Evolutionary conservation across 2,329 filamentous ascomycete genomes (phyloP), one percentile per base, ranked within the genome.

Genomic region (Aspergillus brunneoviolaceus): DNA sequence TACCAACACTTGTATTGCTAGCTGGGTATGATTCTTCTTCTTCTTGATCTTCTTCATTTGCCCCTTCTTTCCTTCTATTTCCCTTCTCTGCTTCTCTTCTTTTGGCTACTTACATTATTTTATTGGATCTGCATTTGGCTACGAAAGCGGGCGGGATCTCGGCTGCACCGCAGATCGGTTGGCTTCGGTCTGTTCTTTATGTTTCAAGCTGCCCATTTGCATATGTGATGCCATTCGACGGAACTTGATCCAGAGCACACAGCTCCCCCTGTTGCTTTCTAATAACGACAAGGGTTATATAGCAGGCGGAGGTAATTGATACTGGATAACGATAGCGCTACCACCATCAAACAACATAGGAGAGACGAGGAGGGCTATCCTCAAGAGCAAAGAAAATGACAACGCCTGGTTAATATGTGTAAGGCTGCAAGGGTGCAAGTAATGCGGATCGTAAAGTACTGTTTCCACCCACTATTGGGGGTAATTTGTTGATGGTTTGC

Each of bases 1-100:
- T 66, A 66, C 68, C 70, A 74, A 64, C 60, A 68, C 61, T 68
- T 77, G 74, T 75, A 76, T 76, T 76, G 74, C 70, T 76, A 76
- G 66, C 67, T 75, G 69, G 70, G 66, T 73, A 75, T 70, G 72
- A 71, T 67, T 16, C 63, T 69, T 68, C 63, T 65, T 19, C 63
- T 69, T 68, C 62, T 65, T 63, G 56, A 62, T 54, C 60, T 68
- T 65, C 62, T 65, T 65, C 62, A 59, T 50, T 65, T 58, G 55
- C 65, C 16, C 59, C 59, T 59, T 61, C 54, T 59, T 66, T 60
- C 61, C 48, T 55, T 49, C 60, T 52, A 57, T 59, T 60, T 62
- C 59, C 57, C 64, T 59, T 60, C 59, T 64, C 48, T 51, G 61
- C 57, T 64, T 68, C 63, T 62, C 57, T 63, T 65, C 39, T 45